Base-by-base conservation (phyloP, 768 basidiomycete species). In the Russula sp. region DNA sequence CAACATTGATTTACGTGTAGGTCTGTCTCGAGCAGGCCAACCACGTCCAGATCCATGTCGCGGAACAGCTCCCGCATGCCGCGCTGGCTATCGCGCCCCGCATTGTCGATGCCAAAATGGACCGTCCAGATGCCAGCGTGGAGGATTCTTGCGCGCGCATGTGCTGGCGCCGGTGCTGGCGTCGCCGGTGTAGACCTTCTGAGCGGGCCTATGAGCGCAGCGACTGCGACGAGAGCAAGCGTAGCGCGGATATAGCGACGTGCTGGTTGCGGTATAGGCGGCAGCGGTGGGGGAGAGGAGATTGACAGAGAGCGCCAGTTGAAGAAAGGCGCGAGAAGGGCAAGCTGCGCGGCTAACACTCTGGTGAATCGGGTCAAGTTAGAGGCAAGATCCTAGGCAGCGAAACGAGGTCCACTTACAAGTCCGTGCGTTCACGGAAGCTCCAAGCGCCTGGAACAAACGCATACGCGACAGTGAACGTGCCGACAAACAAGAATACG, bases 41-140 rank as follows among this genome's bases (percentile, higher is more conserved):
- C 82, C 1, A 96, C 79, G 71, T 96, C 94, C 18, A 96, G 78
- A 62, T 94, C 77, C 84, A 94, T 85, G 69, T 94, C 92, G 66
- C 85, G 85, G 31, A 83, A 73, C 45, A 82, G 69, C 62, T 86
- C 81, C 65, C 82, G 76, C 71, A 91, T 84, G 4, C 85, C 77
- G 47, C 80, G 73, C 71, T 89, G 88, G 69, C 88, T 90, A 68
- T 91, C 89, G 64, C 82, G 73, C 3, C 89, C 86, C 48, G 81
- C 83, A 66, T 89, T 85, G 73, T 92, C 84, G 20, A 86, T 77
- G 0, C 94, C 94, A 71, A 96, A 96, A 72, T 96, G 94, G 31
- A 96, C 80, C 0, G 94, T 92, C 93, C 92, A 95, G 34, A 95
- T 91, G 3, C 89, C 93, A 5, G 88, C 86, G 20, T 84, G 87